These are phyloP conservation scores for Candida ficus DNA, from an alignment of 805 yeast species.

Conservation along the genomic window DNA sequence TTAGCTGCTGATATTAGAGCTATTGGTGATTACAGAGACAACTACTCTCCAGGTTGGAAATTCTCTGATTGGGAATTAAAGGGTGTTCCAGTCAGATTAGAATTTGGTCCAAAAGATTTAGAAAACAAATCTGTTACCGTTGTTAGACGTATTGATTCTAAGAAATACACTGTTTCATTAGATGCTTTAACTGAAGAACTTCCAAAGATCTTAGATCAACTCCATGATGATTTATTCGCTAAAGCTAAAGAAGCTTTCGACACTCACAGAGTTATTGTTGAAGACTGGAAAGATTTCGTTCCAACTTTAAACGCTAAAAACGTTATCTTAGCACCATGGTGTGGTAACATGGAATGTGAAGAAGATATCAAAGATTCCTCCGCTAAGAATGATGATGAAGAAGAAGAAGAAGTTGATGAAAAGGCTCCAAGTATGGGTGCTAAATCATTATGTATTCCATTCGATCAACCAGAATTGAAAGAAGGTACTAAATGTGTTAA, in stretches of 20 bases:
- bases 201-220: constrained; percentile 72
- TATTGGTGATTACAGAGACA: constrained; percentile 83
- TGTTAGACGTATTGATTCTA: constrained; percentile 89
- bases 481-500: constrained; percentile 80
- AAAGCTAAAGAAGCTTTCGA: constrained; percentile 83
- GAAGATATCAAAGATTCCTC: constrained; percentile 94
- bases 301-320: constrained; percentile 89
- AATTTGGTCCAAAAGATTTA: constrained; percentile 94
- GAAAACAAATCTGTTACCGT: constrained; percentile 74
- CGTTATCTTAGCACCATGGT: constrained; percentile 93
- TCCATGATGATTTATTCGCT: constrained; percentile 69
- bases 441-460: constrained; percentile 94
- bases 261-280: constrained; percentile 73
- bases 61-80: constrained; percentile 95
- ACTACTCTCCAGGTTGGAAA: constrained; percentile 98
- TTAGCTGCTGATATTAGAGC: constrained; percentile 63
- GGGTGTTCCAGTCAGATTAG: constrained; percentile 92
- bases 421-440: constrained; percentile 99
- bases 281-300: constrained; percentile 88
- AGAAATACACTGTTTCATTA: constrained; percentile 63
- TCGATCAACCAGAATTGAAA: constrained; percentile 80
- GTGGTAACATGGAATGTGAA: constrained; percentile 92
- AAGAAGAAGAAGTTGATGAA: constrained; percentile 87
- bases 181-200: constrained; percentile 59
- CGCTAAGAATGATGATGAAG: constrained; percentile 53